Evolutionary conservation across 176 grass and related monocot species (phyloP).

Genomic region (Rhynchospora pubera): DNA sequence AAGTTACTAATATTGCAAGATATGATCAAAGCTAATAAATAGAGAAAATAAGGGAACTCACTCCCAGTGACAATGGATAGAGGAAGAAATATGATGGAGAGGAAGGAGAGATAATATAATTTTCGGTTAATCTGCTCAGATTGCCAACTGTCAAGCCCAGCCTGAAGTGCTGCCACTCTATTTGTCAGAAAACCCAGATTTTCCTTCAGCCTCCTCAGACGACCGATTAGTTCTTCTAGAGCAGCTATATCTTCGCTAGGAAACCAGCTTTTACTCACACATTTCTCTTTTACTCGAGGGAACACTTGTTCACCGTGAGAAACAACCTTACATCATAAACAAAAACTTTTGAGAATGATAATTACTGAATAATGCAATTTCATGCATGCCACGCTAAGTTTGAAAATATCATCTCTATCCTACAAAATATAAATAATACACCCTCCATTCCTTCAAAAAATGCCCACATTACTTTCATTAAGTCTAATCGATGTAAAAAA

Average conservation of each 20-base stretch:
- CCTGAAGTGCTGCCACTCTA: constrained; percentile 74
- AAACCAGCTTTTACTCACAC: constrained; percentile 69
- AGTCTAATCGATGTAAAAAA: neutral
- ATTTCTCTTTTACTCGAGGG: constrained; percentile 84
- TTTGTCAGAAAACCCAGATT: constrained; percentile 78
- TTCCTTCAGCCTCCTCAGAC: constrained; percentile 85
- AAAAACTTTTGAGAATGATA: neutral
- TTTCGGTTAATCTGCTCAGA: constrained; percentile 90
- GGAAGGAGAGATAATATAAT: constrained; percentile 84
- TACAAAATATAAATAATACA: neutral
- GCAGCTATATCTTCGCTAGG: constrained; percentile 47
- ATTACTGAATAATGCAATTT: neutral
- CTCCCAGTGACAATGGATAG: constrained; percentile 85
- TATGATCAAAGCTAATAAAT: constrained; percentile 4
- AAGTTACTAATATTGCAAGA: neutral
- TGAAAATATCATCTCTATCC: neutral
- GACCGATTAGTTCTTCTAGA: constrained; percentile 70
- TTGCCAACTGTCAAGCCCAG: constrained; percentile 95
- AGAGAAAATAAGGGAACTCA: constrained; percentile 14
- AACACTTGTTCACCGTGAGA: constrained; percentile 94
- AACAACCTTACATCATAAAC: constrained; percentile 48
- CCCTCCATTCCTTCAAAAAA: neutral
- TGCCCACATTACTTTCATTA: neutral
- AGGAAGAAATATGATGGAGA: constrained; percentile 91
- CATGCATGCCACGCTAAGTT: neutral